Base-by-base conservation (phyloP, 1,139 yeast species). In the Suhomyces kunorum region DNA sequence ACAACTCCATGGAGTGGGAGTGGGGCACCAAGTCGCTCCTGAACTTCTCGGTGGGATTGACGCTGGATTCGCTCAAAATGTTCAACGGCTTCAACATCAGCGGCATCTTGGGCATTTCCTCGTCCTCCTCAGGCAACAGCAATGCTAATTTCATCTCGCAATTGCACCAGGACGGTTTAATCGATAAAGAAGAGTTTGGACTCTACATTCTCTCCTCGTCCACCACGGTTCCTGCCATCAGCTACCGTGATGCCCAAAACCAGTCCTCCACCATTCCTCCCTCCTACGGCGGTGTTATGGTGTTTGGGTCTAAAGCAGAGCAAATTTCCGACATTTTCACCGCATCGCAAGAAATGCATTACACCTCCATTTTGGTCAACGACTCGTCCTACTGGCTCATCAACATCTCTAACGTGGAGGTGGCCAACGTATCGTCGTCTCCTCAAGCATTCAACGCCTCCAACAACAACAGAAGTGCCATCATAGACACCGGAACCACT, bases 401-500 rank as follows among this genome's bases (percentile, higher is more conserved):
- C 12, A 59, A 61, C 15, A 57, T 81, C 22, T 66, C 68, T 13
- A 51, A 56, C 8, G 64, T 77, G 11, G 58, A 49, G 29, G 55
- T 71, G 4, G 22, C 40, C 9, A 64, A 67, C 41, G 63, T 61
- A 4, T 50, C 54, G 19, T 32, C 51, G 9, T 40, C 57, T 7
- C 25, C 32, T 9, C 34, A 28, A 14, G 6, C 32, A 13, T 30
- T 40, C 16, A 40, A 40, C 9, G 6, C 33, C 8, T 13, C 44
- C 7, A 18, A 17, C 24, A 42, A 47, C n/a, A 47, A 43, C 31
- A 65, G 81, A 56, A 54, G 63, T 4, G 82, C 80, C 5, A 68
- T 81, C 31, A 64, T 82, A 19, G 89, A 82, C 53, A 78, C 86
- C 9, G 88, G 87, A 13, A 81, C 87, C 2, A 81, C 87, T 0